Evolutionary conservation across 2,329 filamentous ascomycete species (phyloP).

Genomic region (Arthroderma sp.): DNA sequence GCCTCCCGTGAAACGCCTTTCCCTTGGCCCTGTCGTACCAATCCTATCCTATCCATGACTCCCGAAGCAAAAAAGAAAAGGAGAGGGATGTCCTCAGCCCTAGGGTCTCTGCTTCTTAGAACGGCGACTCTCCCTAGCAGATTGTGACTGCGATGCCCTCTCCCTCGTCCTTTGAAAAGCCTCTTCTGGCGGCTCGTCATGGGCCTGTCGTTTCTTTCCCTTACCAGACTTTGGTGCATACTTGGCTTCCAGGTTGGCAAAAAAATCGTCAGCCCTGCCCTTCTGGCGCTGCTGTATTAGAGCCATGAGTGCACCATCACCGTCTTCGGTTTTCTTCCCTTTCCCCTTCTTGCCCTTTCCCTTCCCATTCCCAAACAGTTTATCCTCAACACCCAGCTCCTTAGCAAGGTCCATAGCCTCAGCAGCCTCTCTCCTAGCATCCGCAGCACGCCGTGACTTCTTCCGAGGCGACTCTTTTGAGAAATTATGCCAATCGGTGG

Average conservation of each 20-base stretch:
- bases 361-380: conserved; percentile 42
- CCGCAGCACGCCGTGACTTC: conserved; percentile 44
- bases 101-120: conserved; percentile 12
- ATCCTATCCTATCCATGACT: too few relatives aligned
- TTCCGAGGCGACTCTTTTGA: conserved; percentile 57
- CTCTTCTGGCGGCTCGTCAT: conserved; percentile 48
- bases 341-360: conserved; percentile 20
- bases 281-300: conserved; percentile 62
- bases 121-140: conserved; percentile 14
- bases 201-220: conserved; percentile 33
- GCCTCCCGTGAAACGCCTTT: too few relatives aligned
- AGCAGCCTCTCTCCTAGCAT: conserved; percentile 51
- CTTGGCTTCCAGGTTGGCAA: conserved; percentile 65
- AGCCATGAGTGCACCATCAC: conserved; percentile 47
- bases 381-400: conserved; percentile 60
- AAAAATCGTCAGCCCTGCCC: conserved; percentile 46
- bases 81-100: too few relatives aligned
- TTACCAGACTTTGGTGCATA: conserved; percentile 39
- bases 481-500: conserved; percentile 55
- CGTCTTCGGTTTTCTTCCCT: conserved; percentile 24
- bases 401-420: conserved; percentile 66
- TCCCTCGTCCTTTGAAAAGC: conserved; percentile 32
- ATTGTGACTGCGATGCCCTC: conserved; percentile 20
- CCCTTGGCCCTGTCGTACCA: too few relatives aligned
- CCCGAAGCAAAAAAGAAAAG: too few relatives aligned